Conservation (phyloP, 306 rosid species). For the Dryas alaskensis region DNA sequence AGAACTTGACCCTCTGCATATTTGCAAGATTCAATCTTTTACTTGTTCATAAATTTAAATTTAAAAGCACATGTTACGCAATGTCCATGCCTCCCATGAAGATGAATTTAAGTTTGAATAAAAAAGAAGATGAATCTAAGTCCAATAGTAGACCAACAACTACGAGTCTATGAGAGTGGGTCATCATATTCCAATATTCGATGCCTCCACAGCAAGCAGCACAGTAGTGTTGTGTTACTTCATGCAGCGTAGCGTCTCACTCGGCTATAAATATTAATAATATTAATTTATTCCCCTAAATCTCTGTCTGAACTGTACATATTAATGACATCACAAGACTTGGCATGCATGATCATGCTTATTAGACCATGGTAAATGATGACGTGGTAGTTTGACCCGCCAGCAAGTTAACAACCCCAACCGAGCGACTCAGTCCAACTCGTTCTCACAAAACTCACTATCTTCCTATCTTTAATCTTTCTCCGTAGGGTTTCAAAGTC, state of each 20-base stretch:
- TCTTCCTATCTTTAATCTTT: conserved; percentile 2
- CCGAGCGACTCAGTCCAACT: conserved; percentile 35
- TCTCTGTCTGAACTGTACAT: neutral
- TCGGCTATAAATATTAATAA: neutral
- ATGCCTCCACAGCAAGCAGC: neutral
- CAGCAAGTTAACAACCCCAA: conserved; percentile 5
- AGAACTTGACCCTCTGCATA: neutral
- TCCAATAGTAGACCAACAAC: neutral
- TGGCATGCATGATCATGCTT: conserved; percentile 33
- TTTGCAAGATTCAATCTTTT: neutral
- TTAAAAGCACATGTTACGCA: neutral
- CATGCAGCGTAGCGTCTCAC: neutral
- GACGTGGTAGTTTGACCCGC: conserved; percentile 60
- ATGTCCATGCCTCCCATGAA: neutral
- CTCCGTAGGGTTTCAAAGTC: conserved; percentile 19
- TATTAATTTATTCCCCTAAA: no score
- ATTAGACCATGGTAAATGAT: conserved; percentile 6
- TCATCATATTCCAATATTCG: no score
- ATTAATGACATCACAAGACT: conserved; percentile 50
- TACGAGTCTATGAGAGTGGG: neutral
- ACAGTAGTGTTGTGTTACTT: neutral
- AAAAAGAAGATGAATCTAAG: neutral
- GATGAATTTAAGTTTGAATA: neutral
- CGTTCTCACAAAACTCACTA: conserved; percentile 20
- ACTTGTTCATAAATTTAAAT: neutral